phyloP scores from a whole-genome alignment of 805 yeast genomes.

The Saturnispora quitensis region DNA sequence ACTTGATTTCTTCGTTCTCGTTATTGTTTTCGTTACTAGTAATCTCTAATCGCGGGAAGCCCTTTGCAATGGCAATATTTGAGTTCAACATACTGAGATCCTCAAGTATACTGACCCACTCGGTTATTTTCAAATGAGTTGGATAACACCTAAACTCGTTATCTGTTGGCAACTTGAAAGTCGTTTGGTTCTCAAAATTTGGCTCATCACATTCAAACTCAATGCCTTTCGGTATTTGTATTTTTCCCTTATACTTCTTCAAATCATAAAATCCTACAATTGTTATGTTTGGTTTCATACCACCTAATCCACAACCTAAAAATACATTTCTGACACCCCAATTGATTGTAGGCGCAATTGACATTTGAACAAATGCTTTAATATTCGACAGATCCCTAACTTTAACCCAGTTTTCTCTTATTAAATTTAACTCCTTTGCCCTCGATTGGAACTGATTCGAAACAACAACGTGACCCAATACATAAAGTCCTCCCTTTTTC shows the following conservation, averaged over 20 bases:
- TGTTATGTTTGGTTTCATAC: conserved; percentile 94
- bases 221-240: conserved; percentile 15
- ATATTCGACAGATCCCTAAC: conserved; percentile 68
- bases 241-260: conserved; percentile 15
- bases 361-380: conserved; percentile 91
- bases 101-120: conserved; percentile 91
- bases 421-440: conserved; percentile 59
- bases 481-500: conserved; percentile 91
- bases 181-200: conserved; percentile 21
- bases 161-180: conserved; percentile 45
- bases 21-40: conserved; percentile 6
- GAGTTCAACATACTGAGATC: conserved; percentile 83
- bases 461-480: conserved; percentile 85
- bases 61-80: conserved; percentile 90
- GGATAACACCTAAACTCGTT: conserved; percentile 55
- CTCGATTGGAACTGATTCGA: conserved; percentile 53
- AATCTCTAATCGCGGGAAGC: conserved; percentile 56
- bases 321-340: conserved; percentile 96
- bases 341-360: conserved; percentile 74
- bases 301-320: conserved; percentile 94
- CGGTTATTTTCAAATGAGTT: conserved; percentile 50
- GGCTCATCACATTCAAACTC: conserved; percentile 19
- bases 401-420: conserved; percentile 74
- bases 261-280: conserved; percentile 84
- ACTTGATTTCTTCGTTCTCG: conserved; percentile 31